A percentile compares a stretch with the other conserved stretches of the same genome.
Conservation (phyloP, 2,329 filamentous ascomycete species). For the Drechslerella coelobrocha region DNA sequence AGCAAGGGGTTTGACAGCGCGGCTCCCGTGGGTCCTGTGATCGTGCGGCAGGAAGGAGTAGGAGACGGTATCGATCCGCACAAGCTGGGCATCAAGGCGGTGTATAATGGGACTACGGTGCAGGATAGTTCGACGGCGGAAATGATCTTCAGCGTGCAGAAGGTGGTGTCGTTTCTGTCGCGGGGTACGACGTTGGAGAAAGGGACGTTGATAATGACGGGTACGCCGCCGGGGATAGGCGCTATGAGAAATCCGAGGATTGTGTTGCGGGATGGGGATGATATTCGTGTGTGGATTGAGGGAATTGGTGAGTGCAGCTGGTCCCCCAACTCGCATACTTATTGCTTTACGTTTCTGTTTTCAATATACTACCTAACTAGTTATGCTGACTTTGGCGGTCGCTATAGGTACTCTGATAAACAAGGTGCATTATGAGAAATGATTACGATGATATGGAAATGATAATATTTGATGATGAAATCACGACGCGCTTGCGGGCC, state of each 20-base stretch:
- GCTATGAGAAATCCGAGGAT: conserved; percentile 71
- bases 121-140: conserved; percentile 63
- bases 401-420: conserved; percentile 31
- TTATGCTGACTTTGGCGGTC: conserved; percentile 36
- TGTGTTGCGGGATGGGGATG: conserved; percentile 74
- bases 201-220: conserved; percentile 72
- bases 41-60: conserved; percentile 69
- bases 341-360: too few relatives aligned
- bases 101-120: conserved; percentile 66
- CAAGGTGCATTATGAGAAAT: conserved; percentile 44
- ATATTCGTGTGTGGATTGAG: conserved; percentile 73
- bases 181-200: conserved; percentile 69
- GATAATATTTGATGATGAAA: not conserved
- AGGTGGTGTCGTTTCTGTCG: conserved; percentile 68
- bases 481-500: not conserved
- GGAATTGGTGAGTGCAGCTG: conserved; percentile 64
- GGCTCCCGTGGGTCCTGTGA: conserved; percentile 75
- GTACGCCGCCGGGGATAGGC: conserved; percentile 73
- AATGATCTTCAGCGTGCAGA: conserved; percentile 69
- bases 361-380: too few relatives aligned
- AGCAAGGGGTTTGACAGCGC: conserved; percentile 79
- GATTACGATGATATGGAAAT: not conserved
- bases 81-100: conserved; percentile 62
- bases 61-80: conserved; percentile 66
- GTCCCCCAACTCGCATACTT: conserved; percentile 59